Conservation (phyloP, 2,329 filamentous ascomycete genomes). For the Trichoderma atroviride region DNA sequence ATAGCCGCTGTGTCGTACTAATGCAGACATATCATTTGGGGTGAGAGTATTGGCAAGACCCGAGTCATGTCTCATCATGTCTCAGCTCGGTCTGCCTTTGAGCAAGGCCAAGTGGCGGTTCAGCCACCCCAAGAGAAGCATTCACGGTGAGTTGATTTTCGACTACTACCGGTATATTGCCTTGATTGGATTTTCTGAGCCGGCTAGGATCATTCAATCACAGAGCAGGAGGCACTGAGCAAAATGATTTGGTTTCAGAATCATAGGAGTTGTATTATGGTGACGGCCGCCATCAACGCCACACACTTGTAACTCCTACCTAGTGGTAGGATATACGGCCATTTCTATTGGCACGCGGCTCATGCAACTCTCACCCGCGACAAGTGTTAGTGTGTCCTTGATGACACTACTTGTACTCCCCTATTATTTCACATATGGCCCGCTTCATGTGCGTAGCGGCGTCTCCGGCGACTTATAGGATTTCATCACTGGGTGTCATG, state of each 20-base stretch:
- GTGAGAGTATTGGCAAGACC: not conserved
- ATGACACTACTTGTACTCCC: not conserved
- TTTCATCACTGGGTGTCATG: not conserved
- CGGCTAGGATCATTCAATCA: not conserved
- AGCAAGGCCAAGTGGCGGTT: not conserved
- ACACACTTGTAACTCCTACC: not conserved
- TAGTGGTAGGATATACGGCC: not conserved
- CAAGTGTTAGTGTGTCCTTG: not conserved
- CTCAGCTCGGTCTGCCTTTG: not conserved
- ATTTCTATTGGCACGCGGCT: not conserved
- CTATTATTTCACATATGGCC: not conserved
- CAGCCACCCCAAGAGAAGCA: not conserved
- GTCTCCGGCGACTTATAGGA: not conserved
- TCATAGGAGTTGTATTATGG: not conserved
- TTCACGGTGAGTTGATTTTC: not conserved
- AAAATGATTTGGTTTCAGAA: not conserved
- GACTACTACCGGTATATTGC: not conserved
- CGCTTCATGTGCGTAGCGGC: not conserved
- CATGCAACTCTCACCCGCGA: not conserved
- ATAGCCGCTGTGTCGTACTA: not conserved
- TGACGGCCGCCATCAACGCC: not conserved
- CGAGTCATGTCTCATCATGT: slow-evolving; percentile 12
- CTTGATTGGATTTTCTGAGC: not conserved
- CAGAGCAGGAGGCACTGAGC: not conserved
- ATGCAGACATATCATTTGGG: not conserved